Conservation (phyloP, 2,329 filamentous ascomycete genomes). For the Penicillium polonicum region DNA sequence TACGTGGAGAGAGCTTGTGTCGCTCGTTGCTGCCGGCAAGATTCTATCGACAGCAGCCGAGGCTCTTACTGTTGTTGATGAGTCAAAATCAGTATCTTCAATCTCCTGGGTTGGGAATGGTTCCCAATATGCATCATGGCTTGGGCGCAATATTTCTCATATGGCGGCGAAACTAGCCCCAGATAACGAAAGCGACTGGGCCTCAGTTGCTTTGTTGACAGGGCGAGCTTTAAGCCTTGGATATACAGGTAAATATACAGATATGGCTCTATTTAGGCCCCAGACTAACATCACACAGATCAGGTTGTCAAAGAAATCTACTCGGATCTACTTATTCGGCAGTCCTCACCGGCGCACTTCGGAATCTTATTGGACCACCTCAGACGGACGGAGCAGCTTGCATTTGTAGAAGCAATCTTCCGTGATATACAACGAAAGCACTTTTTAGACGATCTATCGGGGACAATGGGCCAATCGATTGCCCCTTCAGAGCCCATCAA, state of each 20-base stretch:
- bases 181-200: slow-evolving; percentile 30
- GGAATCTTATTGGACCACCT: slow-evolving; percentile 43
- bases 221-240: slow-evolving; percentile 67
- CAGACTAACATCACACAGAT: slow-evolving; percentile 33
- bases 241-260: slow-evolving; percentile 59
- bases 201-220: slow-evolving; percentile 46
- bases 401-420: slow-evolving; percentile 46
- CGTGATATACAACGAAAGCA: slow-evolving; percentile 44
- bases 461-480: slow-evolving; percentile 9
- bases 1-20: slow-evolving; percentile 64
- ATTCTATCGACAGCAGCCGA: slow-evolving; percentile 60
- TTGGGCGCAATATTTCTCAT: slow-evolving; percentile 62
- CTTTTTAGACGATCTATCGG: slow-evolving; percentile 29
- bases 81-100: slow-evolving; percentile 25
- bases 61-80: slow-evolving; percentile 44
- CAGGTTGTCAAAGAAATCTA: slow-evolving; percentile 44
- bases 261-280: not conserved
- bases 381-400: slow-evolving; percentile 50
- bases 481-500: slow-evolving; percentile 45
- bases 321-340: slow-evolving; percentile 33
- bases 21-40: slow-evolving; percentile 59
- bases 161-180: slow-evolving; percentile 46
- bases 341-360: slow-evolving; percentile 32
- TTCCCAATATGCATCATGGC: slow-evolving; percentile 66
- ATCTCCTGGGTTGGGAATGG: slow-evolving; percentile 65